Evolutionary conservation across 2,329 filamentous ascomycete genomes (phyloP), one percentile per base, ranked within the genome.

Genomic region (Colletotrichum theobromicola): DNA sequence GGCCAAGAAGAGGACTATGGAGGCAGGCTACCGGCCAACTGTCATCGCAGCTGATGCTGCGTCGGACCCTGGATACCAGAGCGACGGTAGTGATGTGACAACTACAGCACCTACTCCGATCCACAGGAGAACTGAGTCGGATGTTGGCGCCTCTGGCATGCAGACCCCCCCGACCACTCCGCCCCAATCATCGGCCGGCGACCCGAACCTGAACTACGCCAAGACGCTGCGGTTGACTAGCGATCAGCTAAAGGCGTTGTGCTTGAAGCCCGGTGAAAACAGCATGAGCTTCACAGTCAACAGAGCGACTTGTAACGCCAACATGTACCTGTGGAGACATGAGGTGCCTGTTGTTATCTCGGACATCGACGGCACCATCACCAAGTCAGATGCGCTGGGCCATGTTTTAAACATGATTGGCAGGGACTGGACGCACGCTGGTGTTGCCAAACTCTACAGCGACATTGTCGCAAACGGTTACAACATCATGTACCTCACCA

Each of bases 321-420:
- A 92, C 79, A 97, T 99, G 93, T 99, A 95, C 82, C 90, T 98
- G 75, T 99, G 97, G 97, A 93, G 92, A 77, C 92, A 96, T 80
- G 94, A 97, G 79, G 94, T 94, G 0, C 97, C 97, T 0, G 96
- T 99, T 70, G 96, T 99, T 62, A 98, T 99, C 76, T 98, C 96
- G 1, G 97, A 99, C 83, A 98, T 99, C 80, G 97, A 99, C 84
- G 97, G 97, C 66, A 99, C 97, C 26, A 99, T 99, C 80, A 99
- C 97, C 74, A 99, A 99, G 86, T 98, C 96, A 4, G 96, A 98
- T 85, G 96, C 95, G 18, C 87, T 98, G 16, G 97, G 97, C 16
- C 97, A 99, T 81, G 95, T 99, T 57, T 85, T 98, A 68, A 98
- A 96, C 86, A 97, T 97, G 92, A 96, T 99, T 77, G 97, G 97